A percentile compares a stretch with the other conserved stretches of the same genome.
These are phyloP conservation scores for Mycena vitilis DNA, from an alignment of 768 basidiomycete species.

Conservation along the genomic window DNA sequence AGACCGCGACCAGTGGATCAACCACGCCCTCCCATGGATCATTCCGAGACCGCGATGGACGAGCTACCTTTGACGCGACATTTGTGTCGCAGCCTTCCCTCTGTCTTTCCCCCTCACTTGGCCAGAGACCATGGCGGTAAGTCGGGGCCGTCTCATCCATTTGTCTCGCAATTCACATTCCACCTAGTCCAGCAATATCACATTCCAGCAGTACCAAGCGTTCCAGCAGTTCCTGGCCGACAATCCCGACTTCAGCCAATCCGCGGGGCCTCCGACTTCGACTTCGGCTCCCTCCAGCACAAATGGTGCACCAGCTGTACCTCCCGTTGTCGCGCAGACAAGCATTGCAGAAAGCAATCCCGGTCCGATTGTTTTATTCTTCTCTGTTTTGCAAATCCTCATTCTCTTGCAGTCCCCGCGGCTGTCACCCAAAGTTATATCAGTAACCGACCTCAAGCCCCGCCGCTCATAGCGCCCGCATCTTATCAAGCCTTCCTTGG, in stretches of 20 bases:
- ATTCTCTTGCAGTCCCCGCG: not conserved
- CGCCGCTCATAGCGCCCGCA: not conserved
- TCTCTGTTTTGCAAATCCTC: not conserved
- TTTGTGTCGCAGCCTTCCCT: not conserved
- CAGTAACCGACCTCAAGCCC: slow-evolving; percentile 1
- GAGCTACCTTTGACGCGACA: too few species aligned
- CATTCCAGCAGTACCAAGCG: not conserved
- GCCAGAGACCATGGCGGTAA: not conserved
- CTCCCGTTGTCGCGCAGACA: not conserved
- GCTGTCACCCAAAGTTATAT: not conserved
- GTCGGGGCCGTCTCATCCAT: not conserved
- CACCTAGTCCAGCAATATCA: not conserved
- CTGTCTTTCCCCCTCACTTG: not conserved
- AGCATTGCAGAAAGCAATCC: not conserved
- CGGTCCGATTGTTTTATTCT: not conserved
- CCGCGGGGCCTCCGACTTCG: not conserved
- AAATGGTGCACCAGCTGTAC: too few species aligned
- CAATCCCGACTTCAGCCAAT: not conserved
- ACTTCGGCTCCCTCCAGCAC: not conserved
- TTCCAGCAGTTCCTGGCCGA: not conserved
- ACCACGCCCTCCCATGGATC: too few species aligned
- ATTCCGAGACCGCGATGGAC: too few species aligned
- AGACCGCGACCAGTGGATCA: too few species aligned
- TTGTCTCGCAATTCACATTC: not conserved
- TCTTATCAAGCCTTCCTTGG: slow-evolving; percentile 2